These are phyloP conservation scores for Eucalyptus sp. DNA, from an alignment of 345 rosid genomes.

Conservation along the genomic window DNA sequence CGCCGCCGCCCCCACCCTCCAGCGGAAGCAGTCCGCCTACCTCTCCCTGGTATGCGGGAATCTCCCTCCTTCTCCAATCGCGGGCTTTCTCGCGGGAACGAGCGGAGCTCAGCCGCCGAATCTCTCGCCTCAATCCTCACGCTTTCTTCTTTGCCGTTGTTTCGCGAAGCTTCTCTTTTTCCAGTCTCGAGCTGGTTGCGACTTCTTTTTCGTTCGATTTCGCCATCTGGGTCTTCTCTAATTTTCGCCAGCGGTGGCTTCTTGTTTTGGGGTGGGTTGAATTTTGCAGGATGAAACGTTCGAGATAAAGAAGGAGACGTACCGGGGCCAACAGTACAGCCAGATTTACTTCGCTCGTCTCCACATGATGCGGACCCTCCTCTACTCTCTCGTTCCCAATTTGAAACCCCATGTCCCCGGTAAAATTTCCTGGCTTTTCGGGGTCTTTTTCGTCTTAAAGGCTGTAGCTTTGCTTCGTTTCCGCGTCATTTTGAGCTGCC, in stretches of 20 bases:
- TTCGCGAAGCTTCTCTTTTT: background rate
- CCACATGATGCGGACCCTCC: slow-evolving; percentile 62
- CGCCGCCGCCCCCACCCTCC: slow-evolving; percentile 4
- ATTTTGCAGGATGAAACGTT: slow-evolving; percentile 63
- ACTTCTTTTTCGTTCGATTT: background rate
- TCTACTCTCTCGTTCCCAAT: slow-evolving; percentile 62
- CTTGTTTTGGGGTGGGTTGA: background rate
- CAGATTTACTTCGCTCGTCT: slow-evolving; percentile 89
- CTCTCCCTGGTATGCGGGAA: slow-evolving; percentile 20
- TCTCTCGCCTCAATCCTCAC: background rate
- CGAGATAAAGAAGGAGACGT: slow-evolving; percentile 57
- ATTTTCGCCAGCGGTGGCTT: background rate
- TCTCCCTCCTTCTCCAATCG: background rate
- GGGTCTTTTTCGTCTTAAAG: background rate
- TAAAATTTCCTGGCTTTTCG: background rate
- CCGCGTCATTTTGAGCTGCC: background rate
- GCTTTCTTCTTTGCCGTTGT: background rate
- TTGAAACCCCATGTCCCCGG: slow-evolving; percentile 79
- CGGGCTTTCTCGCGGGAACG: background rate
- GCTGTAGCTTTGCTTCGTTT: background rate
- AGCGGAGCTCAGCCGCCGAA: background rate
- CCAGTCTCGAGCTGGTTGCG: background rate
- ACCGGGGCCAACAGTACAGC: slow-evolving; percentile 89
- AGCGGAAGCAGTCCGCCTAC: slow-evolving; percentile 52
- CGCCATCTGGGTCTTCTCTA: background rate